Conservation (phyloP, 1,284 basidiomycete genomes). For the Naganishia cerealis region DNA sequence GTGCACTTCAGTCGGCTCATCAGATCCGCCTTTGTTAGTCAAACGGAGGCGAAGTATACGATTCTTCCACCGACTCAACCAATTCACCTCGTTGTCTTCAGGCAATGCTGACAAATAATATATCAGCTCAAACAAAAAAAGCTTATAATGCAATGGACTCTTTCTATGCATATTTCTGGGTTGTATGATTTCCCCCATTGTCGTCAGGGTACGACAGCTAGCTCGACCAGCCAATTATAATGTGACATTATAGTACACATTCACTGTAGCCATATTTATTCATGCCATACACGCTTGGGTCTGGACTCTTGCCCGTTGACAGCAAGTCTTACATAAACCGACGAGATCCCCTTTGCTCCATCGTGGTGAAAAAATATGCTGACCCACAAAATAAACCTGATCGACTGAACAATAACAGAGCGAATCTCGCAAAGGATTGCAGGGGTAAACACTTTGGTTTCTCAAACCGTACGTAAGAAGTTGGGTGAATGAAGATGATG, state of each 20-base stretch:
- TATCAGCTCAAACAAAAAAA: background rate
- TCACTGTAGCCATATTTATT: conserved; percentile 22
- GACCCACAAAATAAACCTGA: too few relatives aligned
- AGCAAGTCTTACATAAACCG: too few relatives aligned
- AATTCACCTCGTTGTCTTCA: conserved; percentile 28
- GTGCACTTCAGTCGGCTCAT: background rate
- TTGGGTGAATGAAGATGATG: too few relatives aligned
- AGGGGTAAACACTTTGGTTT: too few relatives aligned
- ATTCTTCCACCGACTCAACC: conserved; percentile 31
- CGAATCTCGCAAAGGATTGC: too few relatives aligned
- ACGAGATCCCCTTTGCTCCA: too few relatives aligned
- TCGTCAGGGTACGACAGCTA: background rate
- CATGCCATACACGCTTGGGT: conserved; percentile 19
- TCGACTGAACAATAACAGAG: too few relatives aligned
- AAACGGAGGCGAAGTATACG: conserved; percentile 29
- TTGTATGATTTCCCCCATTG: background rate
- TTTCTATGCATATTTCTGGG: background rate
- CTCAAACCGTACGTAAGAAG: too few relatives aligned
- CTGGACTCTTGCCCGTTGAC: background rate
- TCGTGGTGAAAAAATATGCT: too few relatives aligned
- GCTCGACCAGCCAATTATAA: conserved; percentile 1
- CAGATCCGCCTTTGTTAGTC: background rate
- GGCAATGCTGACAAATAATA: conserved; percentile 19
- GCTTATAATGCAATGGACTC: conserved; percentile 5
- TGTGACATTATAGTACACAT: conserved; percentile 5